Evolutionary conservation across 768 basidiomycete species (phyloP).

Genomic region (Artomyces pyxidatus): DNA sequence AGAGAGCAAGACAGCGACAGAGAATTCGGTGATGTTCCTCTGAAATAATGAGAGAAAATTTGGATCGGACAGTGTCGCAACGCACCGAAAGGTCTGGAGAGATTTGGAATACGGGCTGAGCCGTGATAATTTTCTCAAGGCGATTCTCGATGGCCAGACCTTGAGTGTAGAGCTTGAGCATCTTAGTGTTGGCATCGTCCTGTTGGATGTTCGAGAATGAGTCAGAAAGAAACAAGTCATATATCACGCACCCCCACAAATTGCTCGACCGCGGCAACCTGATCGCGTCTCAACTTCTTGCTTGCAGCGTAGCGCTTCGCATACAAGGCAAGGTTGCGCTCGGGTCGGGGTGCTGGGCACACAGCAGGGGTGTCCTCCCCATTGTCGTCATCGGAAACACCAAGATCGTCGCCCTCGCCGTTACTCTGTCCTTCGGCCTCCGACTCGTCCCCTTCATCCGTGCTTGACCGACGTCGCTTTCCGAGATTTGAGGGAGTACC

Average conservation of each 20-base stretch:
- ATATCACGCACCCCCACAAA: not conserved
- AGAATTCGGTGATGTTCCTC: not conserved
- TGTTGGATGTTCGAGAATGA: not conserved
- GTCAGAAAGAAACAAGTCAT: not conserved
- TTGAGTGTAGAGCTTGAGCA: not conserved
- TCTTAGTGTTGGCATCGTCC: not conserved
- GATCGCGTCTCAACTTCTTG: not conserved
- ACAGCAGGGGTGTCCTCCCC: not conserved
- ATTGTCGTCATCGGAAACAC: not conserved
- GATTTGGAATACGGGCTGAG: not conserved
- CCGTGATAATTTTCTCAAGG: not conserved
- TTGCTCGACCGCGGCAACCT: not conserved
- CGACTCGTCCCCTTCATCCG: not conserved
- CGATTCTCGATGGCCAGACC: not conserved
- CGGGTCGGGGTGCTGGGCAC: not conserved
- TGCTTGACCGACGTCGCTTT: not conserved
- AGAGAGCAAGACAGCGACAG: not conserved
- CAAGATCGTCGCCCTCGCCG: no score
- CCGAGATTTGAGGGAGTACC: not conserved
- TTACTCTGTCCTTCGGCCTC: no score
- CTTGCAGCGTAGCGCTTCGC: not conserved
- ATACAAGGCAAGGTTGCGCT: not conserved
- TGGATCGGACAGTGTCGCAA: not conserved
- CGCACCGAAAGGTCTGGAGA: not conserved
- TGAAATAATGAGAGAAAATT: not conserved